Evolutionary conservation across 192 early-diverging fungal species (phyloP).

Genomic region (Coemansia sp.): DNA sequence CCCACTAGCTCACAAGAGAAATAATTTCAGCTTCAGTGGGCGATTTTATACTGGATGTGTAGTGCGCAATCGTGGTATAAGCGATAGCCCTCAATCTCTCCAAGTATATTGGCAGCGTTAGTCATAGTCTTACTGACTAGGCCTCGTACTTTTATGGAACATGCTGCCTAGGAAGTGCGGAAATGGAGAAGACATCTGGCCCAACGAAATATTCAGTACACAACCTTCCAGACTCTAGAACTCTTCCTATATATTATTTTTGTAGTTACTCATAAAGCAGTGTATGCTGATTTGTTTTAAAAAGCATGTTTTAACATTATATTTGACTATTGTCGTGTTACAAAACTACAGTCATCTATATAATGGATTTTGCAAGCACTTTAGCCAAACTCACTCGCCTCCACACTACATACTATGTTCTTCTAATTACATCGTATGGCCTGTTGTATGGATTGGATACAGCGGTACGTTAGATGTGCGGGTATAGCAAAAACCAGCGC

Average conservation of each 20-base stretch:
- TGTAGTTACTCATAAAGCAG: neutral
- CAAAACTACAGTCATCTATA: too few species aligned
- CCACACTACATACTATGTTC: constrained; percentile 18
- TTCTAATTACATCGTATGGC: constrained; percentile 24
- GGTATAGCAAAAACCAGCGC: neutral
- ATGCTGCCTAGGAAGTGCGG: neutral
- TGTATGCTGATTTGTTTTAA: neutral
- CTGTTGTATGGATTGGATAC: constrained; percentile 35
- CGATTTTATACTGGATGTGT: neutral
- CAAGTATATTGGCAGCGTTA: neutral
- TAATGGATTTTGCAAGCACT: constrained; percentile 2
- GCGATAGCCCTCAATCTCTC: neutral
- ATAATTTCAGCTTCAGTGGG: neutral
- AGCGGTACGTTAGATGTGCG: constrained; percentile 16
- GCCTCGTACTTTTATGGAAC: neutral
- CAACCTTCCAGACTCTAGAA: neutral
- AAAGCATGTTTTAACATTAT: neutral
- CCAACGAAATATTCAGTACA: neutral
- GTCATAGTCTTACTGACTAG: neutral
- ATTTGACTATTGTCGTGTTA: too few species aligned
- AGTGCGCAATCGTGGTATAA: neutral
- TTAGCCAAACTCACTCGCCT: constrained; percentile 4
- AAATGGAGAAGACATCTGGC: neutral
- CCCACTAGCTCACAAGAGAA: neutral
- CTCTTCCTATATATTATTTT: neutral